These are phyloP conservation scores for Magnolia officinalis DNA, from an alignment of 164 flowering plant species.

Conservation along the genomic window DNA sequence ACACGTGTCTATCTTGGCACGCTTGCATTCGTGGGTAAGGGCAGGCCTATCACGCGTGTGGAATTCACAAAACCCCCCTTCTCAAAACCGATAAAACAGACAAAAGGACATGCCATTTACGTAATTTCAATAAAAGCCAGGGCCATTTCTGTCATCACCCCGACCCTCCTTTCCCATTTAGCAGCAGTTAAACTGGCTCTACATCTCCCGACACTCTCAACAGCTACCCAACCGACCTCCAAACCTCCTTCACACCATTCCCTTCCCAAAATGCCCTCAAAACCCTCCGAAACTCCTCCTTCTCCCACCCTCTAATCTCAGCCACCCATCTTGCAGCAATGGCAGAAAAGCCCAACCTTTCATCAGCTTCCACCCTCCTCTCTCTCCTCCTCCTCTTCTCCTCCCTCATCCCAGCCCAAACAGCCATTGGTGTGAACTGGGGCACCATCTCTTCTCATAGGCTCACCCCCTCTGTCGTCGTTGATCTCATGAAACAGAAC, in stretches of 20 bases:
- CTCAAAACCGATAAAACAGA: not conserved
- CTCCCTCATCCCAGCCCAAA: constrained; percentile 27
- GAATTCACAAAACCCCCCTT: not conserved
- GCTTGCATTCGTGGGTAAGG: no score
- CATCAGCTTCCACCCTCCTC: not conserved
- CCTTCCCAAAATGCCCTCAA: constrained; percentile 1
- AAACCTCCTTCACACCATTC: not conserved
- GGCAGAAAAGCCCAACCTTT: constrained; percentile 2
- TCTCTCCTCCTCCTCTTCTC: constrained; percentile 1
- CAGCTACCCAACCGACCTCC: not conserved
- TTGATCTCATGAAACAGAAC: constrained; percentile 67
- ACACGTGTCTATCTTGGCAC: no score
- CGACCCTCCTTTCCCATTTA: not conserved
- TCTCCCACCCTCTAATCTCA: not conserved
- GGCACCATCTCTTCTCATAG: constrained; percentile 63
- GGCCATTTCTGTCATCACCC: not conserved
- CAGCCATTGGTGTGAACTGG: constrained; percentile 77
- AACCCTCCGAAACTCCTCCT: not conserved
- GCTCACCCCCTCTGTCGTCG: constrained; percentile 62
- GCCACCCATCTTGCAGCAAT: not conserved
- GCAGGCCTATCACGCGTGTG: no score
- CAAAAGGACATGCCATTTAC: not conserved
- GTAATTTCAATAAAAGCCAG: not conserved
- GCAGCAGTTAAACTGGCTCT: not conserved
- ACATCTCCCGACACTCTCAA: not conserved